Conservation (phyloP, 2,329 filamentous ascomycete species). For the Furcasterigmium furcatum region DNA sequence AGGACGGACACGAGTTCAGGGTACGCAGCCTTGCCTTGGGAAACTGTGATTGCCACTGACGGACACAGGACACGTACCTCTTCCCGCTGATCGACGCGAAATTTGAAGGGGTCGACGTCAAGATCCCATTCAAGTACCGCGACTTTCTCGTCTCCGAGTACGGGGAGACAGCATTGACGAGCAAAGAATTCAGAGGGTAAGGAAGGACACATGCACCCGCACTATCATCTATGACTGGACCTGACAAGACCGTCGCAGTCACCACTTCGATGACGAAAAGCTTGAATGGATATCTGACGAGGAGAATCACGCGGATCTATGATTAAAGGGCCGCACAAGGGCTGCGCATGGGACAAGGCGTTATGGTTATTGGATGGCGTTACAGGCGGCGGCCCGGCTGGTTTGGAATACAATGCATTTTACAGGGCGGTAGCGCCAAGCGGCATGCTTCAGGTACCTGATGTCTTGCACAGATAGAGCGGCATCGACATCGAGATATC, state of each 20-base stretch:
- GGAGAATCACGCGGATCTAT: not conserved
- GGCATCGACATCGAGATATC: no score
- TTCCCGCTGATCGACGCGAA: conserved; percentile 67
- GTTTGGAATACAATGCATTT: no score
- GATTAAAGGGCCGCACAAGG: no score
- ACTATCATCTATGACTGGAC: no score
- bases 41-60: not conserved
- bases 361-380: not conserved
- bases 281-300: conserved; percentile 25
- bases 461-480: no score
- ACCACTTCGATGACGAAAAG: conserved; percentile 34
- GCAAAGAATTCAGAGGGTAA: conserved; percentile 51
- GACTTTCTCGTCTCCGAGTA: conserved; percentile 59
- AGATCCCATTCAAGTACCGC: conserved; percentile 62
- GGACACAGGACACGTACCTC: conserved; percentile 50
- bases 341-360: not conserved
- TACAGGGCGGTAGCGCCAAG: no score
- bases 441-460: no score
- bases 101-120: conserved; percentile 64
- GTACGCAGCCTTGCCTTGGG: conserved; percentile 22
- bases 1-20: conserved; percentile 47
- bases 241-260: conserved; percentile 26
- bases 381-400: not conserved
- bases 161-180: conserved; percentile 43
- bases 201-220: no score